These are phyloP conservation scores for Odonthalia washingtoniensis DNA, from an alignment of 31 red algal species.

Conservation along the genomic window DNA sequence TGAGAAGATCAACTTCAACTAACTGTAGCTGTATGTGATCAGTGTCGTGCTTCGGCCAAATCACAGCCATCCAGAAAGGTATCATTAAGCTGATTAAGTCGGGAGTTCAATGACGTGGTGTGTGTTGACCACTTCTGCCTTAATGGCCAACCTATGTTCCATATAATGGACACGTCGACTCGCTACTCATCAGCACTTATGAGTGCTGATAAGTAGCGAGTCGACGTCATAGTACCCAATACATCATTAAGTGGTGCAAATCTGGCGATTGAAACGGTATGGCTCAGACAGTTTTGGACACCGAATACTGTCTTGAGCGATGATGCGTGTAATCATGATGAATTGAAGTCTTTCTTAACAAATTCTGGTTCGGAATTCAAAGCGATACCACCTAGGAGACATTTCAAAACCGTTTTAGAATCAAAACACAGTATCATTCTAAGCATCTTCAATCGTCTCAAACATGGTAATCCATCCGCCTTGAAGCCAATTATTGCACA, in stretches of 20 bases:
- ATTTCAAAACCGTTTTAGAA: constrained; percentile 8
- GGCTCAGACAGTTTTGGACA: constrained; percentile 2
- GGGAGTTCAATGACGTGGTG: constrained; percentile 26
- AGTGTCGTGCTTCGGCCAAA: neutral
- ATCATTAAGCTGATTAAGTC: neutral
- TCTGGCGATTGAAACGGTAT: neutral
- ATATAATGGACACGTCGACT: constrained; percentile 33
- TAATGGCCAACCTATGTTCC: neutral
- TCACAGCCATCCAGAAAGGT: neutral
- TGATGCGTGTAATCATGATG: neutral
- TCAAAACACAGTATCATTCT: constrained; percentile 13
- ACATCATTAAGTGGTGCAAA: neutral
- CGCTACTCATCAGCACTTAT: no score
- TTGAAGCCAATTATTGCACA: neutral
- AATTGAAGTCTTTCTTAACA: neutral
- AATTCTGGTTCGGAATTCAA: neutral
- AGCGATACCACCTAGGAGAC: neutral
- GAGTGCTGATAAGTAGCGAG: no score
- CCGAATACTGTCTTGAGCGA: constrained; percentile 2
- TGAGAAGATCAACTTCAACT: neutral
- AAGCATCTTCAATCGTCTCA: constrained; percentile 15
- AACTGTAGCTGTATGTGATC: neutral
- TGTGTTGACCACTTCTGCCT: constrained; percentile 38
- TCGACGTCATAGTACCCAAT: neutral
- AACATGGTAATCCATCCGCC: no score